phyloP scores from a whole-genome alignment of 2,329 filamentous ascomycete genomes.

The Chrysoporthe austroafricana region DNA sequence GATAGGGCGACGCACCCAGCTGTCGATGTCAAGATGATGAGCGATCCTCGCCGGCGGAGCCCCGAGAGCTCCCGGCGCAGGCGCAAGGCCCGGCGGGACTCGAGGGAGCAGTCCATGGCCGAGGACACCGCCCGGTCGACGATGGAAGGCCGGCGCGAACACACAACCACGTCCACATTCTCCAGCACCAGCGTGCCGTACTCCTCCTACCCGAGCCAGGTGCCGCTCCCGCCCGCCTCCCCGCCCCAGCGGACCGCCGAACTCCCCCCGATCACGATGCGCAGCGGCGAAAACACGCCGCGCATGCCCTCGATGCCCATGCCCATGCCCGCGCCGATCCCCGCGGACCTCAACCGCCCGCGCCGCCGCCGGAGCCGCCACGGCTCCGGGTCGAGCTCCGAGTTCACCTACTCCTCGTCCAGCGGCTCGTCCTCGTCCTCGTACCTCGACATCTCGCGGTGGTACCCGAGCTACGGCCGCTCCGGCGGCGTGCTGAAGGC shows the following conservation, averaged over 20 bases:
- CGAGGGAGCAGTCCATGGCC: conserved; percentile 43
- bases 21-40: conserved; percentile 53
- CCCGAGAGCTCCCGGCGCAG: conserved; percentile 59
- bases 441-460: conserved; percentile 67
- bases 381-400: conserved; percentile 37
- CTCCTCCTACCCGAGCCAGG: conserved; percentile 11
- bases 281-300: conserved; percentile 22
- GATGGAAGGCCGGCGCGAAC: conserved; percentile 14
- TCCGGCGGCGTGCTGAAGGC: conserved; percentile 60
- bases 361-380: conserved; percentile 19
- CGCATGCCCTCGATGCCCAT: not conserved
- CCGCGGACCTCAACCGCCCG: conserved; percentile 15
- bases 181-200: conserved; percentile 18
- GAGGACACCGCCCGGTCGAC: conserved; percentile 30
- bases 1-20: conserved; percentile 18
- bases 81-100: conserved; percentile 48
- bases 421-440: conserved; percentile 49
- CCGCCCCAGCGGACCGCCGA: conserved; percentile 16
- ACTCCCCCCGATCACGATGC: conserved; percentile 20
- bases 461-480: conserved; percentile 50
- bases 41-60: conserved; percentile 60
- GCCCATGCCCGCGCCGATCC: conserved; percentile 11
- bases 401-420: conserved; percentile 52
- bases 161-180: conserved; percentile 12
- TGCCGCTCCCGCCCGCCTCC: conserved; percentile 17